Conservation (phyloP, 306 rosid genomes). For the Astragalus membranaceus region DNA sequence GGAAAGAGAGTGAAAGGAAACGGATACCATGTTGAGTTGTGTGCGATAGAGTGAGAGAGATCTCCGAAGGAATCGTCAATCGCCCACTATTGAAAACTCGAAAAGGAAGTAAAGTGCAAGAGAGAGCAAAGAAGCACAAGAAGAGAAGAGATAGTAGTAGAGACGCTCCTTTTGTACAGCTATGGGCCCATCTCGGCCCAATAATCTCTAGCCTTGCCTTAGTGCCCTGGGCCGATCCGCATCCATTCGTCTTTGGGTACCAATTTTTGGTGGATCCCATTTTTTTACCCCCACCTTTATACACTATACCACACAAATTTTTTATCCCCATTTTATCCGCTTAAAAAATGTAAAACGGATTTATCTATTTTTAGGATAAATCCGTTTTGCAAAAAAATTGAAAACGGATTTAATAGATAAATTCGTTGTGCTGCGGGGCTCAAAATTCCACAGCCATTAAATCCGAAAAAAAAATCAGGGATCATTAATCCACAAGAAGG, state of each 20-base stretch:
- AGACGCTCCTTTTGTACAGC: background rate
- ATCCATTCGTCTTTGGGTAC: background rate
- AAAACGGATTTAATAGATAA: too few species aligned
- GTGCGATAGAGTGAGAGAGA: slow-evolving; percentile 14
- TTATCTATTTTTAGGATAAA: too few species aligned
- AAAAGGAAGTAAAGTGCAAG: background rate
- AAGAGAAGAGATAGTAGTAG: background rate
- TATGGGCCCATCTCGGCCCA: slow-evolving; percentile 22
- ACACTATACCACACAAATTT: too few species aligned
- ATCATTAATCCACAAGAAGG: too few species aligned
- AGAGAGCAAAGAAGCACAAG: background rate
- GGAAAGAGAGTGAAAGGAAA: background rate
- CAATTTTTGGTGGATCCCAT: too few species aligned
- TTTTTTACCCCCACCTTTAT: too few species aligned
- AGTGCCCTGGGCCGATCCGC: background rate
- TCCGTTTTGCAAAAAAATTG: too few species aligned
- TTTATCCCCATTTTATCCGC: too few species aligned
- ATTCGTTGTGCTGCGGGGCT: too few species aligned
- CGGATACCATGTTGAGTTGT: slow-evolving; percentile 24
- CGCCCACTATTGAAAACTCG: slow-evolving; percentile 14
- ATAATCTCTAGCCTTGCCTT: background rate
- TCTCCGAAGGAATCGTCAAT: slow-evolving; percentile 2
- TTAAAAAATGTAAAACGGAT: too few species aligned
- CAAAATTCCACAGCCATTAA: too few species aligned
- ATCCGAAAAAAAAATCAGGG: too few species aligned